Percentiles rank a stretch among this genome's conserved stretches.
Evolutionary conservation across 106 monocot genomes (phyloP).

Genomic region (Xerophyta viscosa): DNA sequence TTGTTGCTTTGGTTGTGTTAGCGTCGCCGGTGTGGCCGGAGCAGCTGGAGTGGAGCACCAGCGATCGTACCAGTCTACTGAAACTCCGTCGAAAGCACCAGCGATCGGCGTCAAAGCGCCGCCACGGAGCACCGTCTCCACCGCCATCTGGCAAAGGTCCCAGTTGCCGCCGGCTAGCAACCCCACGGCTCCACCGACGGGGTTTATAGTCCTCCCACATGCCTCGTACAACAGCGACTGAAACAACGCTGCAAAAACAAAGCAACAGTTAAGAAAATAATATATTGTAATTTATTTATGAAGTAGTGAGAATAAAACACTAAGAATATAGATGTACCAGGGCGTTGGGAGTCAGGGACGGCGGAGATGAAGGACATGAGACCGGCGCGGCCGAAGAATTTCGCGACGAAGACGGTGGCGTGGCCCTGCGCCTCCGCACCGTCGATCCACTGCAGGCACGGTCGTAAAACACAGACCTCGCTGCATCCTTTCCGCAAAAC

Average conservation of each 20-base stretch:
- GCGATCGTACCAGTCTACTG: background rate
- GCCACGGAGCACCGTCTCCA: conserved; percentile 54
- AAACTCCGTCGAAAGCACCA: background rate
- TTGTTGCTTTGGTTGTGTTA: background rate
- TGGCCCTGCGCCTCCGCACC: conserved; percentile 32
- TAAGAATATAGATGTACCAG: conserved; percentile 6
- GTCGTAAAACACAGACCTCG: conserved; percentile 32
- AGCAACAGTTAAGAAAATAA: background rate
- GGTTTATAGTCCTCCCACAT: conserved; percentile 21
- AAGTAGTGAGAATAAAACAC: background rate
- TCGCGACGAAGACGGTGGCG: conserved; percentile 47
- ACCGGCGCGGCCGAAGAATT: conserved; percentile 52
- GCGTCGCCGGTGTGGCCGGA: background rate
- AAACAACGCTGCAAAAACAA: conserved; percentile 29
- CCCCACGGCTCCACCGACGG: conserved; percentile 72
- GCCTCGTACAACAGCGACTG: conserved; percentile 38
- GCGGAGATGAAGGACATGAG: conserved; percentile 38
- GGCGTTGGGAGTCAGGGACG: conserved; percentile 24
- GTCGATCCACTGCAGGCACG: conserved; percentile 47
- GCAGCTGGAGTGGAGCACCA: background rate
- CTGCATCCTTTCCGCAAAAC: conserved; percentile 46
- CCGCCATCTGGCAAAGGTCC: conserved; percentile 68
- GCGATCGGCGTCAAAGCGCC: conserved; percentile 29
- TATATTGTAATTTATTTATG: background rate
- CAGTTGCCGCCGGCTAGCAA: conserved; percentile 57